Conservation (phyloP, 768 basidiomycete species). For the Panellus pusillus region DNA sequence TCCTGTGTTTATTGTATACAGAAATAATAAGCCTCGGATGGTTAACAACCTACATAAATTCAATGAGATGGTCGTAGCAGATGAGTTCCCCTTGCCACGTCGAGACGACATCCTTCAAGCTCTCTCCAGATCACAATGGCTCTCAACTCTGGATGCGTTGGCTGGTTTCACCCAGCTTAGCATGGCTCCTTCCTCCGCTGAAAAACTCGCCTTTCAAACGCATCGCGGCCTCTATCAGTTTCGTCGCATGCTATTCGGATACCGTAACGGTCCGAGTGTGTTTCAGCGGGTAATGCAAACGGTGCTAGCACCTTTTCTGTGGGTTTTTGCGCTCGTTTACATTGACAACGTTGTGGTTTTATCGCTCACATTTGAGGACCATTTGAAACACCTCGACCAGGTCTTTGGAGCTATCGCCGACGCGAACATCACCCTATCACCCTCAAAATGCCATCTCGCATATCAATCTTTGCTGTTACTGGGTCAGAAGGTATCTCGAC, state of each 20-base stretch:
- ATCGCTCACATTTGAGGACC: constrained; percentile 27
- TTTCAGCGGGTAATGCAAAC: constrained; percentile 44
- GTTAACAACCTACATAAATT: constrained; percentile 33
- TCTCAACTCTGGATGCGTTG: constrained; percentile 35
- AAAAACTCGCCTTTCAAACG: constrained; percentile 37
- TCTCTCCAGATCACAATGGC: constrained; percentile 28
- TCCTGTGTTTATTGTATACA: constrained; percentile 35
- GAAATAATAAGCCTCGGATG: constrained; percentile 35
- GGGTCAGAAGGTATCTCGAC: constrained; percentile 39
- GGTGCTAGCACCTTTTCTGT: constrained; percentile 33
- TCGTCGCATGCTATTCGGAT: constrained; percentile 40
- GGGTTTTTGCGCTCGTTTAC: constrained; percentile 40
- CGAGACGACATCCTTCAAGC: constrained; percentile 30
- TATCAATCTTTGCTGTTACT: constrained; percentile 34
- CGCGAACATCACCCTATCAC: constrained; percentile 33
- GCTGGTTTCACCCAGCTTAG: constrained; percentile 41
- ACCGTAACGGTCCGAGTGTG: constrained; percentile 34
- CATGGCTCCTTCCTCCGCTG: constrained; percentile 25
- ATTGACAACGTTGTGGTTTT: constrained; percentile 43
- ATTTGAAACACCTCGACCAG: constrained; percentile 29
- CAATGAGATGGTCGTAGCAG: constrained; percentile 20
- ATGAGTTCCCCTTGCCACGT: constrained; percentile 26
- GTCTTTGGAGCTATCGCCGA: constrained; percentile 29
- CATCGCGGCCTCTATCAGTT: constrained; percentile 44
- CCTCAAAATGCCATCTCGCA: constrained; percentile 33